phyloP scores from a whole-genome alignment of 2,329 filamentous ascomycete species.

The Rutstroemia sp. region DNA sequence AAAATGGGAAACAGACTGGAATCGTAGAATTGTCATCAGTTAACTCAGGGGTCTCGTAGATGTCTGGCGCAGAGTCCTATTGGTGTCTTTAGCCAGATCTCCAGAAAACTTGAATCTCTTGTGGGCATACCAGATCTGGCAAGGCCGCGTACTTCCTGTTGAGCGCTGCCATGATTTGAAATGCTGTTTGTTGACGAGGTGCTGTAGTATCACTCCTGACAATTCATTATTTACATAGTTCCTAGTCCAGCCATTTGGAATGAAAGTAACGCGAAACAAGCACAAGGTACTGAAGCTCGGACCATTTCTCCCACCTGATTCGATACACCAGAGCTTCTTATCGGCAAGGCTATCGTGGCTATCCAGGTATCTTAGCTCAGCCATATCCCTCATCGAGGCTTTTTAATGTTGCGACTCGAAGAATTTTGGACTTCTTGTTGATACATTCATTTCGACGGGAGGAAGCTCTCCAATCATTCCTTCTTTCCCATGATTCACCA shows the following conservation, averaged over 20 bases:
- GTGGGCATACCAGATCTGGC: conserved; percentile 61
- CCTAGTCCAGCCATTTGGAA: not conserved
- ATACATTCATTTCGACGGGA: not conserved
- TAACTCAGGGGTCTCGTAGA: conserved; percentile 92
- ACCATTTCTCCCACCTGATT: too few species aligned
- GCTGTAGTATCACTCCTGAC: not conserved
- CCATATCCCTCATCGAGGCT: not conserved
- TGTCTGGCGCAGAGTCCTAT: conserved; percentile 84
- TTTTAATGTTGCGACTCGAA: not conserved
- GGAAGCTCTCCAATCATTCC: not conserved
- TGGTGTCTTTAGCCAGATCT: conserved; percentile 1
- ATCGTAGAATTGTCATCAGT: conserved; percentile 85
- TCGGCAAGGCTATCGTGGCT: not conserved
- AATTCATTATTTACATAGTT: not conserved
- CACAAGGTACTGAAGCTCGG: too few species aligned
- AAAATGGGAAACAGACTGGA: conserved; percentile 47
- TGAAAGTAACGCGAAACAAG: too few species aligned
- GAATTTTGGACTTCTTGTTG: not conserved
- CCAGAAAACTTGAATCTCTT: not conserved
- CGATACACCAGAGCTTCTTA: too few species aligned
- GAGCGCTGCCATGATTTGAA: conserved; percentile 51
- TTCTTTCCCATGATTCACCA: not conserved
- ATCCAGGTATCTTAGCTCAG: not conserved
- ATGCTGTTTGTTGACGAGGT: not conserved
- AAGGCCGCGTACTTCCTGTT: conserved; percentile 77